phyloP scores from a whole-genome alignment of 2,329 filamentous ascomycete species.

The Davidsoniella eucalypti region DNA sequence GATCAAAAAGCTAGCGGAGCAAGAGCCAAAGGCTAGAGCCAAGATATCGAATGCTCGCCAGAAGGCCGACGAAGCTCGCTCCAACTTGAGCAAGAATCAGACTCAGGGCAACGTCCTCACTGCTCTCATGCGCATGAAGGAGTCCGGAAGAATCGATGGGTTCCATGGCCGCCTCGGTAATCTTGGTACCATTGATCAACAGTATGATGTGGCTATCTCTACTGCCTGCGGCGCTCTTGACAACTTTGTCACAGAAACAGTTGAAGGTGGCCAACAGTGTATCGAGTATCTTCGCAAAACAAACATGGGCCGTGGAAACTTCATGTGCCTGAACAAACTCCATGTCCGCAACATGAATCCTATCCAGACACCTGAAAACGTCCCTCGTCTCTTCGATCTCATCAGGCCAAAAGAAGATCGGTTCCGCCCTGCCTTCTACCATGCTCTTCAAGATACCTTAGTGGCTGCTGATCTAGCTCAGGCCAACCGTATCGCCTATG shows the following conservation, averaged over 20 bases:
- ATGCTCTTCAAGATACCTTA: conserved; percentile 84
- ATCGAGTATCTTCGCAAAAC: conserved; percentile 97
- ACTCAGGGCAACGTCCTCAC: conserved; percentile 85
- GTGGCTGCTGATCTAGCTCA: conserved; percentile 89
- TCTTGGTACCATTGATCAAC: conserved; percentile 79
- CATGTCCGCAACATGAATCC: conserved; percentile 59
- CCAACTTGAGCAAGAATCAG: conserved; percentile 76
- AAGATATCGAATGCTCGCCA: conserved; percentile 81
- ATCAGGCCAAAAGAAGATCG: conserved; percentile 76
- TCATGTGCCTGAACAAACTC: conserved; percentile 85
- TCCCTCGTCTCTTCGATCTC: conserved; percentile 82
- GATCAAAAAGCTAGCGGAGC: conserved; percentile 51
- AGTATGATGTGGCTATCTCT: conserved; percentile 95
- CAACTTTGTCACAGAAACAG: conserved; percentile 92
- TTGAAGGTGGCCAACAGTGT: conserved; percentile 92
- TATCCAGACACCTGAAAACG: conserved; percentile 80
- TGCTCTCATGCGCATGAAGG: conserved; percentile 83
- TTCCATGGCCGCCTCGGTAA: conserved; percentile 94
- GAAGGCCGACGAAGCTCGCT: conserved; percentile 89
- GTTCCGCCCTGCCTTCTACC: conserved; percentile 85
- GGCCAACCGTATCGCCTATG: conserved; percentile 92
- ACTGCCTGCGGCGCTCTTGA: conserved; percentile 84
- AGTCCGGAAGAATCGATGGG: conserved; percentile 90
- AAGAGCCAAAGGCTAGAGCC: conserved; percentile 67
- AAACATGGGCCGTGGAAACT: conserved; percentile 89